Conservation (phyloP, 2,329 filamentous ascomycete species). For the Ciborinia camelliae region DNA sequence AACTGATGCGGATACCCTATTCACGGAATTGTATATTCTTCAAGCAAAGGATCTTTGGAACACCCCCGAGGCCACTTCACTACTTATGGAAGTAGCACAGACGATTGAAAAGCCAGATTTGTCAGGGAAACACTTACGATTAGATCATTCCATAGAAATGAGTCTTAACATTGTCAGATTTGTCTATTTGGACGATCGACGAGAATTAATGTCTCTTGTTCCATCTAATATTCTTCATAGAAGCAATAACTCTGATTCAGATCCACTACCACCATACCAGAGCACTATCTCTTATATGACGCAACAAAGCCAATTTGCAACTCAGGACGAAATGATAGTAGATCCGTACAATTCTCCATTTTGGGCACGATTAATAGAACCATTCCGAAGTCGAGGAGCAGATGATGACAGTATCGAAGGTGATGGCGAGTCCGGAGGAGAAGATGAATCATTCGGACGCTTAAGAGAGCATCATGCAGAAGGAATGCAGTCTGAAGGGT, state of each 20-base stretch:
- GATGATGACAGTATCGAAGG: slow-evolving; percentile 14
- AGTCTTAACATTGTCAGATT: slow-evolving; percentile 36
- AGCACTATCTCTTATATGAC: slow-evolving; percentile 35
- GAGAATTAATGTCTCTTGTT: slow-evolving; percentile 35
- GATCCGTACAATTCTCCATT: slow-evolving; percentile 28
- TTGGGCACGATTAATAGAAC: slow-evolving; percentile 8
- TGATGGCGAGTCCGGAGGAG: slow-evolving; percentile 4
- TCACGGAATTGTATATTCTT: slow-evolving; percentile 62
- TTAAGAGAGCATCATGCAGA: slow-evolving; percentile 1
- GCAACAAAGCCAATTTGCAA: slow-evolving; percentile 25
- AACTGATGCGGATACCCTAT: slow-evolving; percentile 47
- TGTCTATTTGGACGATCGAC: slow-evolving; percentile 37
- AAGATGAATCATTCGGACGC: slow-evolving; percentile 6
- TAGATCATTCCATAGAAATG: slow-evolving; percentile 29
- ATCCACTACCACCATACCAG: slow-evolving; percentile 37
- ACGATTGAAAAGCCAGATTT: slow-evolving; percentile 31
- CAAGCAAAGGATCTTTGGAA: slow-evolving; percentile 71
- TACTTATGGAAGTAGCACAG: slow-evolving; percentile 63
- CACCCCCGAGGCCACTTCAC: slow-evolving; percentile 59
- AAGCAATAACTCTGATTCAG: slow-evolving; percentile 37
- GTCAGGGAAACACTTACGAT: slow-evolving; percentile 21
- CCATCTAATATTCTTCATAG: slow-evolving; percentile 34
- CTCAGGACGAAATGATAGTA: neutral
- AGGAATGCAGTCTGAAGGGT: neutral
- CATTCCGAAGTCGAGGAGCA: slow-evolving; percentile 9